Evolutionary conservation across 2,329 filamentous ascomycete genomes (phyloP), one percentile per base, ranked within the genome.

Genomic region (Colletotrichum costaricense): DNA sequence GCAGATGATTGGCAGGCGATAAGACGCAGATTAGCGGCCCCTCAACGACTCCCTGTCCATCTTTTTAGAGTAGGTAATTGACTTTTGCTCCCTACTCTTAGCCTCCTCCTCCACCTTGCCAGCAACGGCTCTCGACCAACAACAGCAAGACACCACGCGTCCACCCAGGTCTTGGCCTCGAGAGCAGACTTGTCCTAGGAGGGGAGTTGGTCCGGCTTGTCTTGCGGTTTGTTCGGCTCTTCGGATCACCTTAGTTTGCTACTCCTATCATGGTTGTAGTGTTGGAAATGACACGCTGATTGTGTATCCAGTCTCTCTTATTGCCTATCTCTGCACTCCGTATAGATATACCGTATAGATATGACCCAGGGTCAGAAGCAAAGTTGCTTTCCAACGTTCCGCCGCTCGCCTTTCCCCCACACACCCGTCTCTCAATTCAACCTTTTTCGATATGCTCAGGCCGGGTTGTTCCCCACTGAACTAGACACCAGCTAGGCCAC

Each of bases 1-100:
- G 24, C 38, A 30, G 62, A 54, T 75, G 66, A 74, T 75, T 73
- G 70, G 73, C 66, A 63, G 62, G 66, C 71, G 71, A 73, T 73
- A 75, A 73, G 67, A 60, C 46, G 38, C 49, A 62, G 49, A 62
- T 64, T 75, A 66, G 62, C 60, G 59, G 38, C 38, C 71, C 67
- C 63, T 22, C 49, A 66, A 56, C 54, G 49, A 54, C 60, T 8
- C 65, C 64, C 30, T 62, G 35, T 16, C 56, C 55, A 52, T 30
- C n/a, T 35, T 14, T 55, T 42, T 38, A 54, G 24, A 30, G 54
- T 46, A 59, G 22, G 58, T 46, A 63, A 33, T 64, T 42, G 67
- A 30, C 22, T 22, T 28, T 42, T 30, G 49, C 38, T 46, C 42
- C 64, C 33, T 35, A 11, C 33, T 35, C 11, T 35, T 68, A 57